phyloP scores from a whole-genome alignment of 2,329 filamentous ascomycete genomes.

The Pyrenophora teres region DNA sequence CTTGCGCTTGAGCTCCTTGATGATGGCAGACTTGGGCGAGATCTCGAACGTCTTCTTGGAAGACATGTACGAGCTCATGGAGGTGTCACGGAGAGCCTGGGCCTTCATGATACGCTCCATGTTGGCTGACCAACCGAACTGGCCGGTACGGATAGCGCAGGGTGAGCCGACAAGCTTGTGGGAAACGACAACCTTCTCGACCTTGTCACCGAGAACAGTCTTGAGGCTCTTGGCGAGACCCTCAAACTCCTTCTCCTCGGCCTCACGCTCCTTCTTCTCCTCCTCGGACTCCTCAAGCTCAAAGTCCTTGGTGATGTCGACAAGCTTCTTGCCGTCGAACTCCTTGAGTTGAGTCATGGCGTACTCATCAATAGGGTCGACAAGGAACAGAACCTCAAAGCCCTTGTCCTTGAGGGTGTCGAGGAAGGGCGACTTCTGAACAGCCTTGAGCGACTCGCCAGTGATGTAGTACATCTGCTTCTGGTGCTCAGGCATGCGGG shows the following conservation, averaged over 20 bases:
- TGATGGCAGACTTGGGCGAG: constrained; percentile 96
- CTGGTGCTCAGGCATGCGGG: constrained; percentile 99
- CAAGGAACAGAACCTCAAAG: constrained; percentile 99
- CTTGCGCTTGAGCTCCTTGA: constrained; percentile 99
- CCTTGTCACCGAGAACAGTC: constrained; percentile 99
- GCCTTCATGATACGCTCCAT: constrained; percentile 99
- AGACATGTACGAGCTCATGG: constrained; percentile 99
- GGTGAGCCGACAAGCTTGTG: constrained; percentile 95
- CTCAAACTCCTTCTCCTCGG: constrained; percentile 98
- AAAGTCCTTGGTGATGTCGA: constrained; percentile 99
- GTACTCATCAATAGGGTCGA: constrained; percentile 99
- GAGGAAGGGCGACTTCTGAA: constrained; percentile 97
- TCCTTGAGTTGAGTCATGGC: constrained; percentile 99
- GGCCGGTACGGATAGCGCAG: constrained; percentile 98
- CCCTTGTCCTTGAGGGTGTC: constrained; percentile 98
- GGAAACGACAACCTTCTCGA: constrained; percentile 99
- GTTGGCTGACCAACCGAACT: constrained; percentile 99
- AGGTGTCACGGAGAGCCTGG: constrained; percentile 98
- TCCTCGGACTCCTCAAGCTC: constrained; percentile 99
- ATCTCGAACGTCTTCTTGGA: constrained; percentile 99
- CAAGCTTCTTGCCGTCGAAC: constrained; percentile 99
- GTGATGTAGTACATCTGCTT: constrained; percentile 99
- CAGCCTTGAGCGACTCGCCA: constrained; percentile 98
- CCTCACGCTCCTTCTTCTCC: constrained; percentile 95
- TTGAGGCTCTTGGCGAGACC: constrained; percentile 93